Conservation (phyloP, 495 filamentous ascomycete genomes). For the Hypoxylon rickii region DNA sequence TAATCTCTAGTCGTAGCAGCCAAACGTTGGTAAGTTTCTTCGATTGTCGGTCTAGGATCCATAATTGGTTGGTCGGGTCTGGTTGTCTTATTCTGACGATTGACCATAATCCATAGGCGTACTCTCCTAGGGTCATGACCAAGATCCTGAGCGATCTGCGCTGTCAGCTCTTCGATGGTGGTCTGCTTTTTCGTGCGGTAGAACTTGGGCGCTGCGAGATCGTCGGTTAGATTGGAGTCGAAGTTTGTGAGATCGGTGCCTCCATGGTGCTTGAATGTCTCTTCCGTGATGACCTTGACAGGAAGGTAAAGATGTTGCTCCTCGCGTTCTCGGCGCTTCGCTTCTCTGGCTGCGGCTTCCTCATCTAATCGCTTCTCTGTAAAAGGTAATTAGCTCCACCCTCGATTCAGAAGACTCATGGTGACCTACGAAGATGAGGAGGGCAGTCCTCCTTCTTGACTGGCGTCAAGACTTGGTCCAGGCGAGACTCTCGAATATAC, state of each 20-base stretch:
- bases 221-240: slow-evolving; percentile 57
- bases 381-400: slow-evolving; percentile 37
- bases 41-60: slow-evolving; percentile 77
- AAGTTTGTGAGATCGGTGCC: slow-evolving; percentile 83
- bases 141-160: slow-evolving; percentile 70
- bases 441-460: slow-evolving; percentile 79
- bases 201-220: slow-evolving; percentile 64
- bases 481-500: slow-evolving; percentile 84
- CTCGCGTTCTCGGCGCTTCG: slow-evolving; percentile 80
- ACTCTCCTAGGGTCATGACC: slow-evolving; percentile 64
- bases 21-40: slow-evolving; percentile 71
- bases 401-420: not conserved
- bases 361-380: slow-evolving; percentile 73
- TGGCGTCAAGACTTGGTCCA: slow-evolving; percentile 78
- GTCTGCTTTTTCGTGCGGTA: slow-evolving; percentile 74
- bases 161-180: slow-evolving; percentile 73
- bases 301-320: slow-evolving; percentile 91
- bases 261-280: slow-evolving; percentile 76
- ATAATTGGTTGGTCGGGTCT: slow-evolving; percentile 84
- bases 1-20: slow-evolving; percentile 64
- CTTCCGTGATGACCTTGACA: slow-evolving; percentile 77
- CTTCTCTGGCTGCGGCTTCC: slow-evolving; percentile 75
- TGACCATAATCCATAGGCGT: slow-evolving; percentile 95
- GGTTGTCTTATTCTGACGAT: slow-evolving; percentile 95
- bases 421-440: slow-evolving; percentile 71